Evolutionary conservation across 78 protist species (phyloP).

Genomic region (Chrysochromulina parva): DNA sequence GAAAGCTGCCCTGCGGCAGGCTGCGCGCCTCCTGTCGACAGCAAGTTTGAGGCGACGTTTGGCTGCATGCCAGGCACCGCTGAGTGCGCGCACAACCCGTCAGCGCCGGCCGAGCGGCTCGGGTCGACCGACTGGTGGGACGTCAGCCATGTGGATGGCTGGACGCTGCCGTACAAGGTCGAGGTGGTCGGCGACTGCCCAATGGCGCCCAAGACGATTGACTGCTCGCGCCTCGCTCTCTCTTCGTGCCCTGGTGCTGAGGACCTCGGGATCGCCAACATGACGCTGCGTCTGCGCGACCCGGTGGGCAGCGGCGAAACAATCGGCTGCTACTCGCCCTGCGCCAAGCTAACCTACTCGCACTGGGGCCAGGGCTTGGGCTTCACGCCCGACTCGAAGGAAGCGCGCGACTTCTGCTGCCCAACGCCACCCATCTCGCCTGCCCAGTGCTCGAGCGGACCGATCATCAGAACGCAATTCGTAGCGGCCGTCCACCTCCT

Average conservation of each 20-base stretch:
- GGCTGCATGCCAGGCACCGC: neutral
- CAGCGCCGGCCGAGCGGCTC: neutral
- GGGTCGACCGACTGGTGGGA: conserved; percentile 7
- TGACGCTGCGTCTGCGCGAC: neutral
- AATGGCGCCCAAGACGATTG: neutral
- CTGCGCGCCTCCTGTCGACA: conserved; percentile 12
- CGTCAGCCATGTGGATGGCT: neutral
- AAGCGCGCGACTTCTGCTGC: conserved; percentile 19
- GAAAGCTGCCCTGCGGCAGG: neutral
- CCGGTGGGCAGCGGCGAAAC: neutral
- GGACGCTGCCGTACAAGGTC: conserved; percentile 23
- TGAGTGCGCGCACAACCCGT: neutral
- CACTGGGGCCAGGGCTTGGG: conserved; percentile 18
- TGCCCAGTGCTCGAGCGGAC: neutral
- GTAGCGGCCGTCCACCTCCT: neutral
- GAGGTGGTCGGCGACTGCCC: neutral
- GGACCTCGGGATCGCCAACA: neutral
- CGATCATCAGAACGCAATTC: too few species aligned
- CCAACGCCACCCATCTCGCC: neutral
- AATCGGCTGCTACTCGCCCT: conserved; percentile 20
- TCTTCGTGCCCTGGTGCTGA: neutral
- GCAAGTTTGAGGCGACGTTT: neutral
- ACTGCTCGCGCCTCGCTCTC: neutral
- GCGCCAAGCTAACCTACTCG: neutral
- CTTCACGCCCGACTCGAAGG: neutral